Evolutionary conservation across 345 rosid species (phyloP).

Genomic region (Lepidium aucheri): DNA sequence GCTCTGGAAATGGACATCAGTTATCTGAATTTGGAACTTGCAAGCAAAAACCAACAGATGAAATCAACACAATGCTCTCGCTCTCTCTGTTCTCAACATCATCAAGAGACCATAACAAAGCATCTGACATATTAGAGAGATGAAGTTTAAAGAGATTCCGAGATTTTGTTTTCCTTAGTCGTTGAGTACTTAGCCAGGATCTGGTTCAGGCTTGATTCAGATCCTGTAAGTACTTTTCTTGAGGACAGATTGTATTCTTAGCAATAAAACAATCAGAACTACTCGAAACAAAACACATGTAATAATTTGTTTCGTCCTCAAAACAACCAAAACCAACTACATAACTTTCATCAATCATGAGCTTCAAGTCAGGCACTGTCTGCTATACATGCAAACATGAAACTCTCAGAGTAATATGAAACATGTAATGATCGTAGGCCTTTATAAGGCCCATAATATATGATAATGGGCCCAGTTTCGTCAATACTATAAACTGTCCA

Average conservation of each 20-base stretch:
- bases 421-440: too few relatives aligned
- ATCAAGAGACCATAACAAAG: neutral
- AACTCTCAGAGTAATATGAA: too few relatives aligned
- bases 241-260: conserved; percentile 9
- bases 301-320: neutral
- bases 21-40: neutral
- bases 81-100: conserved; percentile 29
- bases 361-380: conserved; percentile 47
- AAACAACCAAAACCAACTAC: neutral
- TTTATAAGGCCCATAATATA: too few relatives aligned
- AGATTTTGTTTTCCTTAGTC: neutral
- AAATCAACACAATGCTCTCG: conserved; percentile 27
- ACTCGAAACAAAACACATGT: neutral
- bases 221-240: conserved; percentile 29
- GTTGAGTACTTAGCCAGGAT: conserved; percentile 32
- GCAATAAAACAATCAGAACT: neutral
- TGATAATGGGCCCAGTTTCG: too few relatives aligned
- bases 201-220: conserved; percentile 10
- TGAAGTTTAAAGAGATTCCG: conserved; percentile 1
- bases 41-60: conserved; percentile 6
- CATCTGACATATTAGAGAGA: conserved; percentile 7
- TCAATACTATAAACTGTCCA: too few relatives aligned
- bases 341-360: too few relatives aligned
- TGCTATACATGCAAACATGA: conserved; percentile 59
- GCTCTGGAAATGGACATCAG: neutral